phyloP scores from a whole-genome alignment of 1,139 yeast species.

The Petasospora rhodanensis region DNA sequence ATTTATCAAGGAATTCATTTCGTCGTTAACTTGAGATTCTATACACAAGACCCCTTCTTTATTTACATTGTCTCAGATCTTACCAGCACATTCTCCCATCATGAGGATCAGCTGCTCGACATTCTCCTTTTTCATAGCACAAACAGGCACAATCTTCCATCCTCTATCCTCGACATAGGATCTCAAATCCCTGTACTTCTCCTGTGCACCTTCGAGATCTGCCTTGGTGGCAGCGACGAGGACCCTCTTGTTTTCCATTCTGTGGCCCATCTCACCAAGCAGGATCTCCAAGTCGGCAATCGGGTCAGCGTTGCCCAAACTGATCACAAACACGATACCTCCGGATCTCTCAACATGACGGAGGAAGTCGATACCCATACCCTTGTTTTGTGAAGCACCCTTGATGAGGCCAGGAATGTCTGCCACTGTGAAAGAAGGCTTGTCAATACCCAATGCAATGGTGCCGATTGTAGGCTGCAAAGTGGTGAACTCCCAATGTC shows the following conservation, averaged over 20 bases:
- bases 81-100: conserved; percentile 65
- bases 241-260: conserved; percentile 56
- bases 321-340: conserved; percentile 83
- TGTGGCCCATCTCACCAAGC: conserved; percentile 65
- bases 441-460: conserved; percentile 60
- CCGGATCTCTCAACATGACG: conserved; percentile 90
- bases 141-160: conserved; percentile 81
- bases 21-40: too few species aligned
- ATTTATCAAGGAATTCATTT: too few species aligned
- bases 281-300: conserved; percentile 56
- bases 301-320: conserved; percentile 63
- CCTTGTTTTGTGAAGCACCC: conserved; percentile 81
- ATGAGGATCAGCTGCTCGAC: conserved; percentile 61
- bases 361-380: conserved; percentile 90
- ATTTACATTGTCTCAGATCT: conserved; percentile 8
- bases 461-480: conserved; percentile 91
- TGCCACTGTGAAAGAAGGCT: conserved; percentile 83
- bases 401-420: conserved; percentile 69
- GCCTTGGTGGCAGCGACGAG: conserved; percentile 90
- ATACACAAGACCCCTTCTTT: too few species aligned
- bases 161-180: conserved; percentile 36
- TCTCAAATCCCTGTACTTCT: conserved; percentile 40
- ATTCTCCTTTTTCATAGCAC: conserved; percentile 72
- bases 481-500: conserved; percentile 97
- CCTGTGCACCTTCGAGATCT: conserved; percentile 55